Conservation (phyloP, 2,329 filamentous ascomycete genomes). For the Sclerotinia minor region DNA sequence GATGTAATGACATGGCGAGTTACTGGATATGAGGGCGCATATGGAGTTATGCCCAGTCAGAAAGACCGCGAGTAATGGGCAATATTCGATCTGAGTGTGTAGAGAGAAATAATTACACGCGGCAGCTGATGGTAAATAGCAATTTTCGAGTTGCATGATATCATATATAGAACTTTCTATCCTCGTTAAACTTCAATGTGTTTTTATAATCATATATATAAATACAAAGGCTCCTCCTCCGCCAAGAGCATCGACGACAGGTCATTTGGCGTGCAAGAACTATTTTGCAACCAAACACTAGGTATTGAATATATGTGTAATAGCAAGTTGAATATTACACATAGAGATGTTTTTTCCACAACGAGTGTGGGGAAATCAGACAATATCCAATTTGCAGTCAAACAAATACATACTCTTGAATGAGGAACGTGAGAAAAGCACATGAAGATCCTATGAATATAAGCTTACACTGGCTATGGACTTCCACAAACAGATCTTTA, state of each 20-base stretch:
- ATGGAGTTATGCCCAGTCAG: too few relatives aligned
- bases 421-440: too few relatives aligned
- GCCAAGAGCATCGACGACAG: neutral
- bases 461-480: neutral
- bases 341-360: neutral
- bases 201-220: neutral
- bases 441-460: too few relatives aligned
- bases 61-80: too few relatives aligned
- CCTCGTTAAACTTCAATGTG: too few relatives aligned
- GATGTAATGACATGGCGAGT: neutral
- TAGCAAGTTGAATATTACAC: neutral
- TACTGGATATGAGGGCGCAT: neutral
- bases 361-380: neutral
- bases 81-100: too few relatives aligned
- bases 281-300: neutral
- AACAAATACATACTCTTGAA: neutral
- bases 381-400: neutral
- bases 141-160: too few relatives aligned
- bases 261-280: neutral
- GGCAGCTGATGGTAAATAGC: too few relatives aligned
- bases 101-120: too few relatives aligned
- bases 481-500: neutral
- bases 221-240: neutral
- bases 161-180: too few relatives aligned
- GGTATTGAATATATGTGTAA: neutral